phyloP scores from a whole-genome alignment of 2,329 filamentous ascomycete species.

The Beauveria scarabaeidicola region DNA sequence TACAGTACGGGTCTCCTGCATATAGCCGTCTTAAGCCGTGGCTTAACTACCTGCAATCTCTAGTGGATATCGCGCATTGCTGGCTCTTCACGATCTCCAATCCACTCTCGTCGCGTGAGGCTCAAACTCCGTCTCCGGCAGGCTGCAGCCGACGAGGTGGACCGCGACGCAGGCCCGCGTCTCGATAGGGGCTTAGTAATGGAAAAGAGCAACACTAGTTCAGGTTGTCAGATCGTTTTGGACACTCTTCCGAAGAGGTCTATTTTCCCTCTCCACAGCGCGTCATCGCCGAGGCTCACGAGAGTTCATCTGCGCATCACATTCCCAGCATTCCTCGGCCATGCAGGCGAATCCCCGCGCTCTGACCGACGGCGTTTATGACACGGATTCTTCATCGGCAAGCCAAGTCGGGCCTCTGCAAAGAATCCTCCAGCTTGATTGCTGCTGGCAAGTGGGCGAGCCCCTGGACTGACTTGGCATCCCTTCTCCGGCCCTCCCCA shows the following conservation, averaged over 20 bases:
- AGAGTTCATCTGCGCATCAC: not conserved
- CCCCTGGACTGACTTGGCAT: not conserved
- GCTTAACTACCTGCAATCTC: not conserved
- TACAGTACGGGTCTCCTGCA: not conserved
- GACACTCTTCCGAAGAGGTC: conserved; percentile 5
- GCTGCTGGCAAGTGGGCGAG: not conserved
- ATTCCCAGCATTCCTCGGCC: not conserved
- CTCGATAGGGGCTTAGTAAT: not conserved
- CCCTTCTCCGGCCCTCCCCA: not conserved
- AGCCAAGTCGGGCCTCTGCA: not conserved
- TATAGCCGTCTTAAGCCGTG: not conserved
- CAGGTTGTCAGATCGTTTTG: conserved; percentile 7
- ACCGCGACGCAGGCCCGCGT: not conserved
- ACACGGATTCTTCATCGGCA: not conserved
- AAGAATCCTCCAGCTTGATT: not conserved
- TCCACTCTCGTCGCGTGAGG: not conserved
- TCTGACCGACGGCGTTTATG: not conserved
- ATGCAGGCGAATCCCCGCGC: not conserved
- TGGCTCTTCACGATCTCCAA: not conserved
- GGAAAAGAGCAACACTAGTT: conserved; percentile 8
- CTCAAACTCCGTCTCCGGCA: not conserved
- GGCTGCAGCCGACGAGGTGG: conserved; percentile 6
- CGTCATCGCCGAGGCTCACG: conserved; percentile 8
- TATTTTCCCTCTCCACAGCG: conserved; percentile 5
- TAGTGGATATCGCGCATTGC: not conserved